A percentile compares a stretch with the other conserved stretches of the same genome.
These are phyloP conservation scores for Alternaria conjuncta DNA, from an alignment of 2,329 filamentous ascomycete species.

Conservation along the genomic window DNA sequence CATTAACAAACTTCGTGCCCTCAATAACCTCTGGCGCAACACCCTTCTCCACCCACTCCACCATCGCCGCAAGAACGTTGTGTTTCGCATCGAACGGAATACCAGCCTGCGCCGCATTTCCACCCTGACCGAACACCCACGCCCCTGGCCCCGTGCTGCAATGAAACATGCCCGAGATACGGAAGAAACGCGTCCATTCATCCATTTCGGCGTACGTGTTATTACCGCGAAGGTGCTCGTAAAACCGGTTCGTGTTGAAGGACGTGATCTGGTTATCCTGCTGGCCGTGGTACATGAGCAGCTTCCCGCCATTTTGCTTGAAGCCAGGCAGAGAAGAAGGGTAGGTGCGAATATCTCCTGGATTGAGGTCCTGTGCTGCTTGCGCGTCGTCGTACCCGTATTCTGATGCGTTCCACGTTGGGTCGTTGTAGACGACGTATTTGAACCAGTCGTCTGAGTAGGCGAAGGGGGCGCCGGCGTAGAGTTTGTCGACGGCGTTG, in stretches of 20 bases:
- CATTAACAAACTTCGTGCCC: conserved; percentile 44
- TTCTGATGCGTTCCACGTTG: conserved; percentile 31
- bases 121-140: conserved; percentile 37
- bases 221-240: conserved; percentile 48
- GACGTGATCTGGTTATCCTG: conserved; percentile 54
- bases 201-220: conserved; percentile 18
- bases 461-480: conserved; percentile 46
- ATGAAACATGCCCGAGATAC: conserved; percentile 60
- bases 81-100: conserved; percentile 19
- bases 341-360: conserved; percentile 47
- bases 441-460: conserved; percentile 54
- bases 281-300: conserved; percentile 55
- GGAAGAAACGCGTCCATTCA: conserved; percentile 57
- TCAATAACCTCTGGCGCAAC: conserved; percentile 47
- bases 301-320: conserved; percentile 49
- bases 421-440: conserved; percentile 53
- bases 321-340: conserved; percentile 41
- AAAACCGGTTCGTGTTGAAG: conserved; percentile 54
- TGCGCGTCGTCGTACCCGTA: conserved; percentile 23
- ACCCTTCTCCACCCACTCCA: conserved; percentile 53
- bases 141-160: conserved; percentile 57
- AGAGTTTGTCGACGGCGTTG: conserved; percentile 46
- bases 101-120: conserved; percentile 22
- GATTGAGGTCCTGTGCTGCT: conserved; percentile 46
- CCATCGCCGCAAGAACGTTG: conserved; percentile 50